Percentiles rank a stretch among this genome's conserved stretches.
Conservation (phyloP, 2,329 filamentous ascomycete genomes). For the Elsinoe australis region DNA sequence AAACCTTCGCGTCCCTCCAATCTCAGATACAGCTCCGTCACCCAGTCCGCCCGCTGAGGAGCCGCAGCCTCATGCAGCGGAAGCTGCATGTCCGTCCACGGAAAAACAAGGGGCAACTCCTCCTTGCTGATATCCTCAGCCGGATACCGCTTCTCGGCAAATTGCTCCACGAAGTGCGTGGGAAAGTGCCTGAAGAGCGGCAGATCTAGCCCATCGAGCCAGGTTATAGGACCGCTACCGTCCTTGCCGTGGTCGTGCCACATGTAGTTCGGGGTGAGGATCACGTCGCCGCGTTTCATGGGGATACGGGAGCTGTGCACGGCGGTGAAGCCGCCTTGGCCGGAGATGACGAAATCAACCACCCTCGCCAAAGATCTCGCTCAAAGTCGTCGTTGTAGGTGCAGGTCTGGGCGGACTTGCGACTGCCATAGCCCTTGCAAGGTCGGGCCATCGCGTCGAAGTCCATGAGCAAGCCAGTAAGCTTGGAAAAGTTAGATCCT, state of each 20-base stretch:
- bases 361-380: no score
- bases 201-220: constrained; percentile 51
- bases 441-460: not conserved
- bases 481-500: not conserved
- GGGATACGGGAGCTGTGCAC: constrained; percentile 48
- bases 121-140: not conserved
- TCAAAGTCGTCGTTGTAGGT: not conserved
- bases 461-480: not conserved
- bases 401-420: not conserved
- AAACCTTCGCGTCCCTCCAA: not conserved
- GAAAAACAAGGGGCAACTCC: not conserved
- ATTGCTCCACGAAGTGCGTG: constrained; percentile 50
- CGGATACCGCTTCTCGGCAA: constrained; percentile 26
- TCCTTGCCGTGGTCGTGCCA: constrained; percentile 57
- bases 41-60: not conserved
- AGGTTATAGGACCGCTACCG: constrained; percentile 42
- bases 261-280: constrained; percentile 28
- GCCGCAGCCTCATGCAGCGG: not conserved
- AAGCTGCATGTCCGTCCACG: not conserved
- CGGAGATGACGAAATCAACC: constrained; percentile 56
- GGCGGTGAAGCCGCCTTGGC: constrained; percentile 49
- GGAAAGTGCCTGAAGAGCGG: constrained; percentile 38
- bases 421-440: not conserved
- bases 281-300: constrained; percentile 28
- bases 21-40: not conserved